Evolutionary conservation across 1,284 basidiomycete genomes (phyloP).

Genomic region (Blastosporella zonata): DNA sequence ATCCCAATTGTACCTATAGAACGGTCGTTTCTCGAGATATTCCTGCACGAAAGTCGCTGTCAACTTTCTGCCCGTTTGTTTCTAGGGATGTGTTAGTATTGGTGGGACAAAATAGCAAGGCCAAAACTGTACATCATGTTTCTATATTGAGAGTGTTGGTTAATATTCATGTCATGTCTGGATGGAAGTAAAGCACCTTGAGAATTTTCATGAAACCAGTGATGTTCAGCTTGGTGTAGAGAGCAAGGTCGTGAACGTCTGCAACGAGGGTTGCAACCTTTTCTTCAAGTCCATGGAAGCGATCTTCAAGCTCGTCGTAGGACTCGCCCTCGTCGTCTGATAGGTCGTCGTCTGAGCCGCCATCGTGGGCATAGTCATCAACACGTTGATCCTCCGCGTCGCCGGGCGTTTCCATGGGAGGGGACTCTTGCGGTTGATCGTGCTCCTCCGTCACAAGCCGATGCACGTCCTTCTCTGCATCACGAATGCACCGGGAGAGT

Average conservation of each 20-base stretch:
- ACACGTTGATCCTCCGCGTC: constrained; percentile 62
- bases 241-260: constrained; percentile 95
- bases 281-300: constrained; percentile 89
- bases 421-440: constrained; percentile 23
- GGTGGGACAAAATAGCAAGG: background rate
- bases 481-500: constrained; percentile 74
- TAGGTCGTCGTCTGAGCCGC: constrained; percentile 68
- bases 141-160: constrained; percentile 37
- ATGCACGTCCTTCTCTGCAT: constrained; percentile 79
- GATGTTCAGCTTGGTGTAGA: constrained; percentile 94
- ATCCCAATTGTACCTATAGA: constrained; percentile 94
- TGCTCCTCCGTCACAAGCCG: constrained; percentile 67
- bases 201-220: constrained; percentile 99
- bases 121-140: constrained; percentile 69
- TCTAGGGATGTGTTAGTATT: constrained; percentile 42
- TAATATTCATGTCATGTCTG: background rate
- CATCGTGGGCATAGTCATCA: constrained; percentile 55
- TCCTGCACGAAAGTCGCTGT: constrained; percentile 81
- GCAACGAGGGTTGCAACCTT: constrained; percentile 95
- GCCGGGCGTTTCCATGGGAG: constrained; percentile 15
- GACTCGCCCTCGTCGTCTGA: constrained; percentile 61
- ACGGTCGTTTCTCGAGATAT: constrained; percentile 92
- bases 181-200: constrained; percentile 53
- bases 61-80: constrained; percentile 70
- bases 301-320: constrained; percentile 80